Evolutionary conservation across 2,329 filamentous ascomycete species (phyloP).

Genomic region (Diaporthe caulivora): DNA sequence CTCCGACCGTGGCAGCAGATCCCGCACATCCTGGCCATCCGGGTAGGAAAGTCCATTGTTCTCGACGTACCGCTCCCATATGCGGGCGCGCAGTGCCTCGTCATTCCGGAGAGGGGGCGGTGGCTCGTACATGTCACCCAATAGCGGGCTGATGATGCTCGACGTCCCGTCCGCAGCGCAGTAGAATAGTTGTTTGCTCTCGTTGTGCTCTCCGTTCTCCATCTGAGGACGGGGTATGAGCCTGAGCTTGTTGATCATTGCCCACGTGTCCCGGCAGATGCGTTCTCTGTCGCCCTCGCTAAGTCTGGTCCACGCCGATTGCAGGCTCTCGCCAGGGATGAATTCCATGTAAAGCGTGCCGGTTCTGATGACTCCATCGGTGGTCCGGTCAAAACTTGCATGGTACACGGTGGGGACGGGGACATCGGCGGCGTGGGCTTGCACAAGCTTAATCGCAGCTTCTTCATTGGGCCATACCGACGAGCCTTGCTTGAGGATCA

Average conservation of each 20-base stretch:
- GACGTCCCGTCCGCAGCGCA: not conserved
- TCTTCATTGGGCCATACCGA: not conserved
- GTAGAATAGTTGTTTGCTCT: not conserved
- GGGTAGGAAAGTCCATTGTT: not conserved
- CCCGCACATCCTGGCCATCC: not conserved
- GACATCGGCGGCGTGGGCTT: not conserved
- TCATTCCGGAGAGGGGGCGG: not conserved
- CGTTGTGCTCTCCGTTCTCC: not conserved
- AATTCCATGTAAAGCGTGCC: not conserved
- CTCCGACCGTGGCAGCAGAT: not conserved
- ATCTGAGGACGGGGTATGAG: not conserved
- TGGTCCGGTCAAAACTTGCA: not conserved
- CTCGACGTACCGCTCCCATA: not conserved
- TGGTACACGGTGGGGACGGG: not conserved
- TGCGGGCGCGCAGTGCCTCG: not conserved
- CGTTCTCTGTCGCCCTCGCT: not conserved
- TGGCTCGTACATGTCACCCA: not conserved
- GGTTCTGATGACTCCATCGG: not conserved
- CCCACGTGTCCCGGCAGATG: not conserved
- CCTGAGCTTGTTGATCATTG: not conserved
- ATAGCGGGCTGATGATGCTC: not conserved
- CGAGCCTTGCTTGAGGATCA: not conserved
- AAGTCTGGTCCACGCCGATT: not conserved
- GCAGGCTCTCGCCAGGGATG: not conserved
- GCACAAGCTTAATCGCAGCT: not conserved